Percentiles rank a stretch among this genome's conserved stretches.
phyloP scores from a whole-genome alignment of 1,139 yeast genomes.

The Taphrina wiesneri region DNA sequence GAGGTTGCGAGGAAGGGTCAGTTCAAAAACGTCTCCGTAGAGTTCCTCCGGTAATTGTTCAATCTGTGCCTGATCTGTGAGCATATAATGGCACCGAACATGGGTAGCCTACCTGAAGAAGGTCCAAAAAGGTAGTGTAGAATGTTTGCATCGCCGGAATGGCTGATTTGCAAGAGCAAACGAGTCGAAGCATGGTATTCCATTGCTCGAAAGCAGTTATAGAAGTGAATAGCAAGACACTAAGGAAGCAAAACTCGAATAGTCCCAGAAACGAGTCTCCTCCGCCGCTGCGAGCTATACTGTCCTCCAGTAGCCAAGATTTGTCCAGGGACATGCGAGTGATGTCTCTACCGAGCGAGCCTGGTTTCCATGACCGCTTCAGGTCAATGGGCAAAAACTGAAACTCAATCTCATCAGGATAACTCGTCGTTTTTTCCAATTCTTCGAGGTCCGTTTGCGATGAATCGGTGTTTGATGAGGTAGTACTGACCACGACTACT shows the following conservation, averaged over 20 bases:
- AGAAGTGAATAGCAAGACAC: slow-evolving; percentile 50
- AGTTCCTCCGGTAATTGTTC: slow-evolving; percentile 23
- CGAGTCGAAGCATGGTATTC: slow-evolving; percentile 48
- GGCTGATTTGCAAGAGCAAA: slow-evolving; percentile 7
- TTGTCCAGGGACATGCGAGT: slow-evolving; percentile 52
- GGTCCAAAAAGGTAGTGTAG: background rate
- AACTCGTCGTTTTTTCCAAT: background rate
- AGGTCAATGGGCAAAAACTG: slow-evolving; percentile 48
- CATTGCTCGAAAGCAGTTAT: slow-evolving; percentile 53
- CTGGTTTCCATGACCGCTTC: slow-evolving; percentile 47
- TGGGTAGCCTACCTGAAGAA: slow-evolving; percentile 10
- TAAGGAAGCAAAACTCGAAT: slow-evolving; percentile 49
- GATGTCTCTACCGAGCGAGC: slow-evolving; percentile 45
- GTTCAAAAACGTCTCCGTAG: slow-evolving; percentile 10
- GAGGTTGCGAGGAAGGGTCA: slow-evolving; percentile 14
- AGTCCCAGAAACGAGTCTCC: slow-evolving; percentile 47
- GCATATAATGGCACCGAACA: background rate
- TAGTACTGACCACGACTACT: slow-evolving; percentile 9
- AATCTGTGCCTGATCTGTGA: slow-evolving; percentile 19
- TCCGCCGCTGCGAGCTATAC: slow-evolving; percentile 38
- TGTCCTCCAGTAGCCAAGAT: slow-evolving; percentile 49
- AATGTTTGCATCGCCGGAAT: background rate
- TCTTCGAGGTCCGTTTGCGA: background rate
- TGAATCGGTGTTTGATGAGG: slow-evolving; percentile 13
- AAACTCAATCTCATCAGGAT: slow-evolving; percentile 42